Base-by-base conservation (phyloP, 495 filamentous ascomycete genomes). In the Friedmanniomyces simplex region DNA sequence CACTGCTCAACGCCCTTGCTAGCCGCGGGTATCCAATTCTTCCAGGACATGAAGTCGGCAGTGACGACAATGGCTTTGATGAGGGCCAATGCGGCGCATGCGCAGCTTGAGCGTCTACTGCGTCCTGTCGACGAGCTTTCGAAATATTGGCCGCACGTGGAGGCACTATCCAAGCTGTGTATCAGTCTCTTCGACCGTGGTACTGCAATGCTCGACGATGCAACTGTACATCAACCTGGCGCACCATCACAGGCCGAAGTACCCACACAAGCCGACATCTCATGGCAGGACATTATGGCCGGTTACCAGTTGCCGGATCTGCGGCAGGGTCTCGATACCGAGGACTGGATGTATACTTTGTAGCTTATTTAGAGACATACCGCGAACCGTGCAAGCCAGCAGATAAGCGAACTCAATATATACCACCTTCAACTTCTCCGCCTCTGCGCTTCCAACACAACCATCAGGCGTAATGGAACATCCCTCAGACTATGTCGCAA, bases 251-350 rank as follows among this genome's bases (percentile, higher is more conserved):
- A 2, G 8, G 3, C 18, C 26, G 18, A n/a, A 14, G 47, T 16
- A 7, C 25, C 6, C 11, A 18, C 18, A 13, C 26, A 52, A 14
- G 50, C 28, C 34, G 50, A 52, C 11, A 52, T 34, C n/a, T 28
- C 26, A n/a, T 52, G 22, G 50, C 50, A 34, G 6, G 50, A 52
- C 34, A 39, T 52, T 18, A 52, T 52, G 50, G 50, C 50, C 12
- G 50, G 50, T 7, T 52, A 52, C 28, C 50, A 34, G 28, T 21
- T 52, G 22, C 34, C 50, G n/a, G 50, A 52, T 52, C 50, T 52
- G 18, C n/a, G 50, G 18, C 50, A 52, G n/a, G 18, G 22, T 2
- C 30, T 52, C 16, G 50, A 21, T 16, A 21, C 26, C 34, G 28
- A 52, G 20, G 50, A 52, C 4, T 52, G 34, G 50, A 52, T 52